phyloP scores from a whole-genome alignment of 2,329 filamentous ascomycete species.

The Bipolaris zeicola region DNA sequence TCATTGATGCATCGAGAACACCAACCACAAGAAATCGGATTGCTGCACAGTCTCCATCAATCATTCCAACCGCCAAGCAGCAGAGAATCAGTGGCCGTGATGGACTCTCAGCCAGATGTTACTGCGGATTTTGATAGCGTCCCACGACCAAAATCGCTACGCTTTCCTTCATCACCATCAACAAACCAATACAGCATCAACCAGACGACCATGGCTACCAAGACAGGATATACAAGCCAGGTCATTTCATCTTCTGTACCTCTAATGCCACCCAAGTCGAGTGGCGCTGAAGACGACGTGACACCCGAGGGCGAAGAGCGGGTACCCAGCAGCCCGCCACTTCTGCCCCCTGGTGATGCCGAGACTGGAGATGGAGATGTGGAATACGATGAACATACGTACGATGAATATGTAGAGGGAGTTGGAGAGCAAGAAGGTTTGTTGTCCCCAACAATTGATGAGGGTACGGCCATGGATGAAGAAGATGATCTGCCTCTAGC shows the following conservation, averaged over 20 bases:
- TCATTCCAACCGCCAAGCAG: conserved; percentile 29
- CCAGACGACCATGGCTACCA: conserved; percentile 40
- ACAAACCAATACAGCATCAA: conserved; percentile 44
- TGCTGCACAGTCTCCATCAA: conserved; percentile 22
- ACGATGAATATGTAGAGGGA: conserved; percentile 26
- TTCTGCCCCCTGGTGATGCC: conserved; percentile 22
- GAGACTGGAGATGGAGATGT: conserved; percentile 33
- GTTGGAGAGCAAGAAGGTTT: conserved; percentile 12
- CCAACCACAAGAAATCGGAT: conserved; percentile 23
- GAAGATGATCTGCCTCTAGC: conserved; percentile 31
- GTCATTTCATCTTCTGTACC: conserved; percentile 40
- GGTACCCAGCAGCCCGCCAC: conserved; percentile 47
- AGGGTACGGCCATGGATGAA: conserved; percentile 28
- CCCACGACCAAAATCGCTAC: conserved; percentile 33
- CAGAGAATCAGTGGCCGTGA: conserved; percentile 50
- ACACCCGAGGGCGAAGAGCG: conserved; percentile 32
- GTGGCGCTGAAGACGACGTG: conserved; percentile 25
- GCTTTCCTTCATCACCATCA: conserved; percentile 47
- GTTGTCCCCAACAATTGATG: conserved; percentile 12
- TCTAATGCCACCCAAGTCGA: conserved; percentile 35
- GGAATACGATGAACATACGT: conserved; percentile 32
- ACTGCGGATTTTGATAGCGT: conserved; percentile 32
- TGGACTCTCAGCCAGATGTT: conserved; percentile 53
- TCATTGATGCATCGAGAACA: conserved; percentile 30
- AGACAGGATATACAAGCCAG: conserved; percentile 41